Evolutionary conservation across 2,329 filamentous ascomycete genomes (phyloP), one percentile per base, ranked within the genome.

Genomic region (Penicillium sp.): DNA sequence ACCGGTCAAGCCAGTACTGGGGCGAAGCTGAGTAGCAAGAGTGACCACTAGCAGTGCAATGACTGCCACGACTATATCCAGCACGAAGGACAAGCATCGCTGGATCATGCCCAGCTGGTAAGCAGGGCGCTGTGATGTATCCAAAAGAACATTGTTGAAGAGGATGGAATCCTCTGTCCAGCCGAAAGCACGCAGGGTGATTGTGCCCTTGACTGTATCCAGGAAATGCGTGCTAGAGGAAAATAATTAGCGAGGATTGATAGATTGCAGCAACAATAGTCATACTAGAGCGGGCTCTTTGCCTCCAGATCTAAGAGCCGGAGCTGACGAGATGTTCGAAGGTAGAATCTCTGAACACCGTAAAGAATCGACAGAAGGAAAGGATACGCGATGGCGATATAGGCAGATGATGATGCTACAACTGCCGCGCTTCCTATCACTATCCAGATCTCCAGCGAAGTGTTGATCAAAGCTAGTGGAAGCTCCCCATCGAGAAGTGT

Each of bases 261-360:
- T 5, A 13, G 3, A 14, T 13, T 42, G 13, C 19, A 13, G 19
- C 10, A 7, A 10, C 4, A 22, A 42, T 21, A 14, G 16, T 49
- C 52, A 3, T 60, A 56, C 22, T 59, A 65, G 16, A 85, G 70
- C 0, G 83, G 83, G 1, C 79, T 79, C 60, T 86, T 85, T 2
- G 80, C 77, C 63, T 87, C 83, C 0, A 87, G 76, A 52, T 86
- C 83, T 13, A 86, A 69, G 8, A 84, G 73, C 42, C 83, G 77
- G 8, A 87, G 66, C 66, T 86, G 84, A 0, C 82, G 71, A 1
- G 82, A 84, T 0, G 83, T 87, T 0, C 81, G 75, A 0, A 87
- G 74, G 58, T 87, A 87, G 49, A 84, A 79, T 46, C 72, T 79
- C 57, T 85, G 83, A 0, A 86, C 62, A 1, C 73, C 54, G 45